Conservation (phyloP, 495 filamentous ascomycete genomes). For the Penicillium antarcticum region DNA sequence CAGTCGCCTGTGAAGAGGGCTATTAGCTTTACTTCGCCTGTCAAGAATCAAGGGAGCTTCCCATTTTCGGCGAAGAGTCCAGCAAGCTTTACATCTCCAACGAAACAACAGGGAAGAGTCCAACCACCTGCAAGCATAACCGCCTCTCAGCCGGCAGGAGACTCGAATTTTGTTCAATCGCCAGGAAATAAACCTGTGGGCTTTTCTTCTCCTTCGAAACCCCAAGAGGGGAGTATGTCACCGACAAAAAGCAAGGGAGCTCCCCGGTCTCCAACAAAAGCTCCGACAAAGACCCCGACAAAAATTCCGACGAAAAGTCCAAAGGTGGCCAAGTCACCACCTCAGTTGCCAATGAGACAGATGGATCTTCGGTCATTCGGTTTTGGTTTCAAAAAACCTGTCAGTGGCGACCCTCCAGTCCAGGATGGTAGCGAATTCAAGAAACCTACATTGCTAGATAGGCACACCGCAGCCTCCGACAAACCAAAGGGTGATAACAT, state of each 20-base stretch:
- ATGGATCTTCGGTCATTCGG: neutral
- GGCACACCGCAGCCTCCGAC: neutral
- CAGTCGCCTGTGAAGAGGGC: neutral
- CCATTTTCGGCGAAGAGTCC: neutral
- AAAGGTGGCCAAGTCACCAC: neutral
- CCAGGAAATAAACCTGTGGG: neutral
- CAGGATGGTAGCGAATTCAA: conserved; percentile 7
- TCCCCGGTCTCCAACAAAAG: too few relatives aligned
- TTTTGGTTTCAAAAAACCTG: neutral
- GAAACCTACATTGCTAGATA: neutral
- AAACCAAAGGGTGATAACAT: neutral
- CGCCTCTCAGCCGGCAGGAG: neutral
- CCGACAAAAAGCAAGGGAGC: too few relatives aligned
- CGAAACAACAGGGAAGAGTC: neutral
- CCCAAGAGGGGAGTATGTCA: too few relatives aligned
- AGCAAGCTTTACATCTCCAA: neutral
- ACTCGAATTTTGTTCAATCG: neutral
- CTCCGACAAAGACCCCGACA: neutral
- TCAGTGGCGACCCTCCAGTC: neutral
- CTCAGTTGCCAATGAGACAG: neutral
- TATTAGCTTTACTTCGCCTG: neutral
- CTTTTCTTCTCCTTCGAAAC: too few relatives aligned
- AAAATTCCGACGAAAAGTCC: too few relatives aligned
- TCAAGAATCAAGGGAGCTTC: neutral
- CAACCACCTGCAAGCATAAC: neutral